A percentile compares a stretch with the other conserved stretches of the same genome.
phyloP scores from a whole-genome alignment of 108 stramenopile species.

The Cylindrotheca fusiformis region DNA sequence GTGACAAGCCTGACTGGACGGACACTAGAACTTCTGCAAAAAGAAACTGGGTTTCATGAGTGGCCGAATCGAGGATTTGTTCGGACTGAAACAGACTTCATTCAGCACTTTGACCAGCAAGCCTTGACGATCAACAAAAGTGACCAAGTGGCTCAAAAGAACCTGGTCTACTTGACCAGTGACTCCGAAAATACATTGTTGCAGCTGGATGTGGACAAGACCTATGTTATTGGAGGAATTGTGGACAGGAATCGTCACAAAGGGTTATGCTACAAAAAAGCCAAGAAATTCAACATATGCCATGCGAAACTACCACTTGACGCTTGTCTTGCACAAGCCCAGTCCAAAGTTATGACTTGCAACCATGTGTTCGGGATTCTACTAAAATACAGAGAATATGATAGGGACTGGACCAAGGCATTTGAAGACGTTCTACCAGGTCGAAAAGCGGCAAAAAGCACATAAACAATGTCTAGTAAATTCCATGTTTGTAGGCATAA shows the following conservation, averaged over 20 bases:
- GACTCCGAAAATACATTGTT: conserved; percentile 60
- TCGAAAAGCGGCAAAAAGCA: conserved; percentile 49
- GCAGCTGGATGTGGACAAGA: conserved; percentile 49
- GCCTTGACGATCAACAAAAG: not conserved
- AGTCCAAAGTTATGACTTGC: conserved; percentile 49
- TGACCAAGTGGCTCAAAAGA: not conserved
- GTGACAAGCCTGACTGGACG: conserved; percentile 39
- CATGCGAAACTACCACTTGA: conserved; percentile 53
- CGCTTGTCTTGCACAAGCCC: conserved; percentile 3
- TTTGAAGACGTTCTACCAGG: conserved; percentile 65
- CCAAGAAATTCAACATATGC: conserved; percentile 45
- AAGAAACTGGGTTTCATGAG: conserved; percentile 71
- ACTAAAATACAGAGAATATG: conserved; percentile 54
- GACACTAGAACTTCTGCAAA: conserved; percentile 47
- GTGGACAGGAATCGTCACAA: conserved; percentile 82
- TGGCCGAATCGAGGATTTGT: conserved; percentile 59
- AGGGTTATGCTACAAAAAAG: conserved; percentile 48
- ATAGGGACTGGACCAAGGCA: conserved; percentile 61
- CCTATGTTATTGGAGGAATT: conserved; percentile 82
- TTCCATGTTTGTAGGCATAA: too few relatives aligned
- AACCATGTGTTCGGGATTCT: conserved; percentile 86
- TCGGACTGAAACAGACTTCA: conserved; percentile 13
- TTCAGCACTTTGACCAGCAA: not conserved
- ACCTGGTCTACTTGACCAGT: conserved; percentile 69
- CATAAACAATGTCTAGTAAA: too few relatives aligned